Conservation (phyloP, 345 rosid genomes). For the Eucalyptus sp. region DNA sequence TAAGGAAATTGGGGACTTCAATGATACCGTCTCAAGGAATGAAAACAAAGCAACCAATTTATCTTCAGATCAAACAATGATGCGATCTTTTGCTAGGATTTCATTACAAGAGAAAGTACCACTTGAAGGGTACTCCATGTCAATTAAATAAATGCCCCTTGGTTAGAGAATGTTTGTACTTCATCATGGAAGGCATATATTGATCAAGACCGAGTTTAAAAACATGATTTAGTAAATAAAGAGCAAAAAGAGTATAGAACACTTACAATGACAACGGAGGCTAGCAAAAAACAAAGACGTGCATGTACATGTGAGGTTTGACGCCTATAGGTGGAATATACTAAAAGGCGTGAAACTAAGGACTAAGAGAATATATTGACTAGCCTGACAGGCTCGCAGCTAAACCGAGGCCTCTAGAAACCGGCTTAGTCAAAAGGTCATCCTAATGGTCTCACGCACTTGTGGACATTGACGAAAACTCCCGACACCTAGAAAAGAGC, state of each 20-base stretch:
- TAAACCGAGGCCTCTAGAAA: too few species aligned
- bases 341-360: background rate
- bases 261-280: background rate
- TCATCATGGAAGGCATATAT: too few species aligned
- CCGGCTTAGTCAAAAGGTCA: too few species aligned
- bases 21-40: background rate
- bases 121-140: too few species aligned
- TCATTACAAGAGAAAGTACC: too few species aligned
- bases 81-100: background rate
- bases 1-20: background rate
- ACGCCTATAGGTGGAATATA: background rate
- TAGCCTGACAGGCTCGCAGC: too few species aligned
- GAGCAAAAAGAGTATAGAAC: too few species aligned
- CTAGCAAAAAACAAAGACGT: background rate
- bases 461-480: background rate
- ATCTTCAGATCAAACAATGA: background rate
- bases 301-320: background rate
- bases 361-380: background rate
- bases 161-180: too few species aligned
- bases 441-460: background rate
- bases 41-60: background rate
- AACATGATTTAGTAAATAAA: too few species aligned
- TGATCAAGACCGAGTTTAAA: too few species aligned
- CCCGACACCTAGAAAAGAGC: background rate
- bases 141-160: too few species aligned